These are phyloP conservation scores for Prunus dulcis DNA, from an alignment of 306 rosid species.

Conservation along the genomic window DNA sequence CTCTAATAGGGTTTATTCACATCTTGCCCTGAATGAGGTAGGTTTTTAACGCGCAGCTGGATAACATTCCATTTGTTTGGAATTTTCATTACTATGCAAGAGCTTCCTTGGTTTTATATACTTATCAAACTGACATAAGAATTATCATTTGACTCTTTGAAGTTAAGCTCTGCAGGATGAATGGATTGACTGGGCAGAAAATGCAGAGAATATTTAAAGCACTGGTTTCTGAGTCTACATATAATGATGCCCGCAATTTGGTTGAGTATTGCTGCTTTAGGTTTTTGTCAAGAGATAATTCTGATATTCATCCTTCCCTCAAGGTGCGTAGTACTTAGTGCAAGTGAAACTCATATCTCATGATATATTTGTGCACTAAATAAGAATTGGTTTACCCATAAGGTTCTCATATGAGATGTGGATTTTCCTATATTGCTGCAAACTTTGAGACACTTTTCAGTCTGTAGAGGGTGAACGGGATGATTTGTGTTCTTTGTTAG, in stretches of 20 bases:
- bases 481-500: neutral
- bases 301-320: slow-evolving; percentile 85
- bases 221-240: slow-evolving; percentile 68
- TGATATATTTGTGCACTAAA: neutral
- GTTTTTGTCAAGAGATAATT: slow-evolving; percentile 82
- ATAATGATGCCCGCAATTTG: slow-evolving; percentile 73
- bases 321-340: slow-evolving; percentile 42
- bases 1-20: neutral
- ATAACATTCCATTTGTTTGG: slow-evolving; percentile 3
- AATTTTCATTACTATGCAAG: neutral
- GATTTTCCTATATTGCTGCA: neutral
- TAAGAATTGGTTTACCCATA: neutral
- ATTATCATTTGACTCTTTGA: slow-evolving; percentile 48
- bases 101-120: slow-evolving; percentile 26
- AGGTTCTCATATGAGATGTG: neutral
- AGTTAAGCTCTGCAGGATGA: slow-evolving; percentile 88
- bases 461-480: neutral
- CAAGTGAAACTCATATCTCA: neutral
- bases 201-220: slow-evolving; percentile 89
- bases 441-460: neutral
- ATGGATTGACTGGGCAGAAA: slow-evolving; percentile 87
- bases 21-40: neutral
- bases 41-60: neutral
- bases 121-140: slow-evolving; percentile 31
- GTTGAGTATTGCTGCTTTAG: slow-evolving; percentile 98